Evolutionary conservation across 2,329 filamentous ascomycete genomes (phyloP).

Genomic region (Parastagonospora avenae): DNA sequence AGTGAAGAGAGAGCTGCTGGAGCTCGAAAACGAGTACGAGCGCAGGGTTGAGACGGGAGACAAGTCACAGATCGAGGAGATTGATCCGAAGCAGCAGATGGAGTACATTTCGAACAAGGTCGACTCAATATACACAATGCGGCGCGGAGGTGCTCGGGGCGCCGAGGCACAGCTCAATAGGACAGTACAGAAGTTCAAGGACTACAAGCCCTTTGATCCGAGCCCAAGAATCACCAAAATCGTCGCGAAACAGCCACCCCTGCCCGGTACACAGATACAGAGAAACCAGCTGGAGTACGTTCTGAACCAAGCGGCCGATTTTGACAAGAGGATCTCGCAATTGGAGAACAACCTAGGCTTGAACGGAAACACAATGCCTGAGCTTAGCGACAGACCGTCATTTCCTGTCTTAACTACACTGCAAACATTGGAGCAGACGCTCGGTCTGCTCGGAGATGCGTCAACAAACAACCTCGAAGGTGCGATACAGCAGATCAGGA

Average conservation of each 20-base stretch:
- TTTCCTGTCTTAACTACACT: constrained; percentile 80
- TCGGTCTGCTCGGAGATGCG: constrained; percentile 74
- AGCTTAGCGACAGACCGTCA: constrained; percentile 57
- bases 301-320: constrained; percentile 81
- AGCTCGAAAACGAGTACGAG: constrained; percentile 61
- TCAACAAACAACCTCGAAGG: constrained; percentile 75
- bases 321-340: constrained; percentile 78
- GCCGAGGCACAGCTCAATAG: constrained; percentile 43
- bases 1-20: constrained; percentile 80
- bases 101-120: constrained; percentile 71
- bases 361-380: constrained; percentile 69
- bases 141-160: constrained; percentile 42
- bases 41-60: constrained; percentile 54
- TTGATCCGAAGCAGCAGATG: constrained; percentile 62
- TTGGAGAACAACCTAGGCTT: constrained; percentile 84
- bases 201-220: constrained; percentile 36
- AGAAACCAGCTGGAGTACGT: constrained; percentile 58
- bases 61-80: constrained; percentile 44
- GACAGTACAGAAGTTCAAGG: constrained; percentile 43
- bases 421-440: constrained; percentile 78
- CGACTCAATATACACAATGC: constrained; percentile 63
- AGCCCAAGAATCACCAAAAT: constrained; percentile 31
- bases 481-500: constrained; percentile 70
- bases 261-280: constrained; percentile 42
- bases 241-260: constrained; percentile 36